Percentiles rank a stretch among this genome's conserved stretches.
Conservation (phyloP, 352 stramenopile species). For the Stramenopiles sp. region DNA sequence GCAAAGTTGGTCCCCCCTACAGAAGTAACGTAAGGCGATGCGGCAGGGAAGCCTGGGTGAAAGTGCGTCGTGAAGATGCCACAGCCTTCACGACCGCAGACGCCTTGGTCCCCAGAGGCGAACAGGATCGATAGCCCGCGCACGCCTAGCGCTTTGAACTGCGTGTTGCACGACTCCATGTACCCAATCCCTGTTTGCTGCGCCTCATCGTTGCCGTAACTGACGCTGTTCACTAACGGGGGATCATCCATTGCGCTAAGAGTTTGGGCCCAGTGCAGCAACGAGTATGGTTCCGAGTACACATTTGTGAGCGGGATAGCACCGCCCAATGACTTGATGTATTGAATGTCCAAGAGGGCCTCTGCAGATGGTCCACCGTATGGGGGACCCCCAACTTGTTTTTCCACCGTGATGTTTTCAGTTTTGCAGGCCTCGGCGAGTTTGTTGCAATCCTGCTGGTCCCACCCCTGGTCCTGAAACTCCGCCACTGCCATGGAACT, state of each 20-base stretch:
- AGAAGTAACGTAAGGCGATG: constrained; percentile 60
- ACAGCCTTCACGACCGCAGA: constrained; percentile 29
- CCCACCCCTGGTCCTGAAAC: background rate
- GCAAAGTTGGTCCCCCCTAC: constrained; percentile 55
- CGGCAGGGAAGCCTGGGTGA: constrained; percentile 25
- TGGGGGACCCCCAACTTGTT: too few species aligned
- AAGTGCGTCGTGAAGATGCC: constrained; percentile 12
- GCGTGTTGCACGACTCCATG: constrained; percentile 45
- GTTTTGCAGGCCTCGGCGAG: background rate
- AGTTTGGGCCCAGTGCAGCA: background rate
- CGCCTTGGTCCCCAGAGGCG: constrained; percentile 57
- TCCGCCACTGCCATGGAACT: background rate
- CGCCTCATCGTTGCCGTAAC: constrained; percentile 41
- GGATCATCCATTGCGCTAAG: background rate
- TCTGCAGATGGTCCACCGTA: constrained; percentile 23
- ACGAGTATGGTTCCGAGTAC: background rate
- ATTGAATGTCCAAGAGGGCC: constrained; percentile 63
- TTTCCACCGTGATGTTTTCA: background rate
- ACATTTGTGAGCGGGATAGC: background rate
- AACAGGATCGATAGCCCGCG: constrained; percentile 58
- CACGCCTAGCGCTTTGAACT: constrained; percentile 62
- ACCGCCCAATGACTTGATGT: constrained; percentile 46
- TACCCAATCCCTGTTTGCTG: constrained; percentile 38
- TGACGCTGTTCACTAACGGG: background rate
- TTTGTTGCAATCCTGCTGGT: background rate